Conservation (phyloP, 2,329 filamentous ascomycete species). For the Stenocarpella maydis region DNA sequence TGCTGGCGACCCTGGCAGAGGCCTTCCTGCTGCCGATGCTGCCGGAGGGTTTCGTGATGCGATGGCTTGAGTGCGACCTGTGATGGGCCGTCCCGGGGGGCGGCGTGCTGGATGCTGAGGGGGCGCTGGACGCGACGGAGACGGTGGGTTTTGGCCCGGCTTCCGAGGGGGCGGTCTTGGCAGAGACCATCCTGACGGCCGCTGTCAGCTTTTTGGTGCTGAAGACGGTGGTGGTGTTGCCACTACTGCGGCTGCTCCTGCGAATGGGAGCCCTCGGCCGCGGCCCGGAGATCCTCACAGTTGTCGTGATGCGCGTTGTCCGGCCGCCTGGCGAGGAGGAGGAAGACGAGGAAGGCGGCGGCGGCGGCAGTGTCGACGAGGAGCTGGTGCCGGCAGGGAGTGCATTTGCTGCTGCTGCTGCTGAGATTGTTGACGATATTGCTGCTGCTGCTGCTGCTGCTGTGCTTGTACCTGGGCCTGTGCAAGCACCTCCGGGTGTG, state of each 20-base stretch:
- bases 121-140: slow-evolving; percentile 10
- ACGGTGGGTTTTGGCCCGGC: slow-evolving; percentile 22
- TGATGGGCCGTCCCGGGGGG: slow-evolving; percentile 30
- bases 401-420: neutral
- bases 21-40: slow-evolving; percentile 35
- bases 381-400: neutral
- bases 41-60: slow-evolving; percentile 31
- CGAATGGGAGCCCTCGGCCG: slow-evolving; percentile 31
- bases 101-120: slow-evolving; percentile 10
- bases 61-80: slow-evolving; percentile 33
- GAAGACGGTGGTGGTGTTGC: slow-evolving; percentile 27
- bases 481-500: slow-evolving; percentile 21
- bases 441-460: neutral
- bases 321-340: slow-evolving; percentile 7
- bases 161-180: slow-evolving; percentile 32
- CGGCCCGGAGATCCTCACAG: slow-evolving; percentile 32
- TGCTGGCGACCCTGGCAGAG: slow-evolving; percentile 44
- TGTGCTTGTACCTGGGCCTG: neutral
- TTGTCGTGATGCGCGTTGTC: slow-evolving; percentile 30
- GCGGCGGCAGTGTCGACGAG: neutral
- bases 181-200: slow-evolving; percentile 34
- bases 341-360: neutral
- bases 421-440: neutral
- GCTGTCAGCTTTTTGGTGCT: slow-evolving; percentile 35
- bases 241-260: slow-evolving; percentile 29